These are phyloP conservation scores for Acanthamoeba royreba DNA, from an alignment of 208 protist genomes.

Conservation along the genomic window DNA sequence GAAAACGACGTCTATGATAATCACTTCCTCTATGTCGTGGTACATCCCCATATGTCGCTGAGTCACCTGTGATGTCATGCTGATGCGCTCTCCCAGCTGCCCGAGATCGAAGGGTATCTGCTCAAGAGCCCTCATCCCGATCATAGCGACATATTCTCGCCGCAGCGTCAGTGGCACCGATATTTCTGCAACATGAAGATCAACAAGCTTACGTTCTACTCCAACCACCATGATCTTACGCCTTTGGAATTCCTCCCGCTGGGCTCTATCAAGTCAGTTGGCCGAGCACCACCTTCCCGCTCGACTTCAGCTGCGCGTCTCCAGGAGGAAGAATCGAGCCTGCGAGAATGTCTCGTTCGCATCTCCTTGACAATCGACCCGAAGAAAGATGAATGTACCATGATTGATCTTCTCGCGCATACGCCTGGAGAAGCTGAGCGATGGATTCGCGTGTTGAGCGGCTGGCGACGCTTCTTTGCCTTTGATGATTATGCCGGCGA, in stretches of 20 bases:
- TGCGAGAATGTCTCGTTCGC: neutral
- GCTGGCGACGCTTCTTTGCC: neutral
- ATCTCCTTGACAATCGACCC: neutral
- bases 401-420: neutral
- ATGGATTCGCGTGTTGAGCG: neutral
- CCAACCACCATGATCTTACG: neutral
- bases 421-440: neutral
- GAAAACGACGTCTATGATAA: conserved; percentile 7
- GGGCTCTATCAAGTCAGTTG: neutral
- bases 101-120: neutral
- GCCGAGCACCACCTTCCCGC: neutral
- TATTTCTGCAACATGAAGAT: neutral
- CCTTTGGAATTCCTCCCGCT: neutral
- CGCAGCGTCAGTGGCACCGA: neutral
- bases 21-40: conserved; percentile 1
- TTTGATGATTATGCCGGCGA: no score
- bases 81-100: neutral
- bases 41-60: neutral
- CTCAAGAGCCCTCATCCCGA: neutral
- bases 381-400: neutral
- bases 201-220: neutral
- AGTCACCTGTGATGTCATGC: neutral
- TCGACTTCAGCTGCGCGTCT: neutral
- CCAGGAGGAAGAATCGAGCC: neutral
- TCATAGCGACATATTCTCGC: neutral